These are phyloP conservation scores for Amborella trichopoda DNA, from an alignment of 164 flowering plant species.

Conservation along the genomic window DNA sequence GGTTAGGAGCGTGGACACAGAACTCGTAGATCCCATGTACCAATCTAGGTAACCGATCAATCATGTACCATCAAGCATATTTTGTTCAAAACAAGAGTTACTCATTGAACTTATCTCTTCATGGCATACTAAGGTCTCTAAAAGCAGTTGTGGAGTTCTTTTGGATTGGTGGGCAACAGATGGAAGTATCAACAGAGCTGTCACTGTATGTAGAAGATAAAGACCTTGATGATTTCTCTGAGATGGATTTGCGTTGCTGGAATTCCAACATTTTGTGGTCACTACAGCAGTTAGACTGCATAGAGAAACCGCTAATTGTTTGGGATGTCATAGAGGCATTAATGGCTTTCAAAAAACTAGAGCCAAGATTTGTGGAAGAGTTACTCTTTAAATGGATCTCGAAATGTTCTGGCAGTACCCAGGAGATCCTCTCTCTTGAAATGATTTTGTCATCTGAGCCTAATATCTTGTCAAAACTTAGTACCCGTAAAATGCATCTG, in stretches of 20 bases:
- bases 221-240: conserved; percentile 25
- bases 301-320: conserved; percentile 37
- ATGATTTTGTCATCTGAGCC: conserved; percentile 19
- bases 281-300: conserved; percentile 31
- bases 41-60: conserved; percentile 49
- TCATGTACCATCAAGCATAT: not conserved
- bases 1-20: conserved; percentile 58
- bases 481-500: conserved; percentile 62
- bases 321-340: conserved; percentile 79
- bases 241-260: conserved; percentile 48
- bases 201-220: conserved; percentile 13
- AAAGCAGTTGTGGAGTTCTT: conserved; percentile 73
- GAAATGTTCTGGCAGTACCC: conserved; percentile 15
- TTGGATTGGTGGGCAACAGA: conserved; percentile 79
- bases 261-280: conserved; percentile 52
- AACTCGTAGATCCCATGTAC: conserved; percentile 69
- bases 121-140: conserved; percentile 30
- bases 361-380: conserved; percentile 34
- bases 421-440: conserved; percentile 13
- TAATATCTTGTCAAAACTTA: conserved; percentile 15
- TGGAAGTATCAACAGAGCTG: conserved; percentile 14
- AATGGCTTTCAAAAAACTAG: conserved; percentile 42
- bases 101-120: no score
- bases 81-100: no score
- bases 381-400: conserved; percentile 55